Percentiles rank a stretch among this genome's conserved stretches.
Evolutionary conservation across 805 yeast genomes (phyloP).

Genomic region (Saccharomycodes ludwigii): DNA sequence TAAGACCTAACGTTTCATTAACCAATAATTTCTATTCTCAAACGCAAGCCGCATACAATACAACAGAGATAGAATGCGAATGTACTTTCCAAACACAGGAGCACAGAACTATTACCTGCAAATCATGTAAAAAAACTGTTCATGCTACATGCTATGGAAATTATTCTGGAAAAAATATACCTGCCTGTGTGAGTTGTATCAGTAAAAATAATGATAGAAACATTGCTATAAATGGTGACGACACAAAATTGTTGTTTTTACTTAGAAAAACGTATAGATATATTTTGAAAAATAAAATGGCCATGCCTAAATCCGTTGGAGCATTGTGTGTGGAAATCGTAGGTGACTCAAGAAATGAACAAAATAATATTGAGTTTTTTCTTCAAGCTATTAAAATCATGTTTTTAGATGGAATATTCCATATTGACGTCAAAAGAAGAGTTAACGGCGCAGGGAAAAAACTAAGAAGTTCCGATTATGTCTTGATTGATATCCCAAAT

Average conservation of each 20-base stretch:
- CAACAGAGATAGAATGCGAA: conserved; percentile 19
- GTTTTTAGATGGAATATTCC: conserved; percentile 4
- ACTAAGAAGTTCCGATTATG: conserved; percentile 10
- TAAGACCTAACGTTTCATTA: conserved; percentile 19
- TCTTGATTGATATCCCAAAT: conserved; percentile 15
- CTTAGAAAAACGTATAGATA: conserved; percentile 25
- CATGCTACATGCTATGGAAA: conserved; percentile 28
- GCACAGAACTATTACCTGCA: conserved; percentile 15
- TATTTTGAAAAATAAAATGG: conserved; percentile 12
- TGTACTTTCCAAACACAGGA: conserved; percentile 12
- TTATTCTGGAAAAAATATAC: conserved; percentile 7
- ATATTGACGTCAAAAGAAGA: conserved; percentile 7
- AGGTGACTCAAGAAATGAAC: conserved; percentile 10
- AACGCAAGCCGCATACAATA: conserved; percentile 18
- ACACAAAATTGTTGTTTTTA: conserved; percentile 23
- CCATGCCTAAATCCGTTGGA: conserved; percentile 12
- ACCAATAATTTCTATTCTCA: conserved; percentile 12
- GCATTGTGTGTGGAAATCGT: conserved; percentile 9
- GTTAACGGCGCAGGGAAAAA: conserved; percentile 2
- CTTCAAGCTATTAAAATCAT: conserved; percentile 8
- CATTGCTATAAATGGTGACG: conserved; percentile 10
- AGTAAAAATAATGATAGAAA: conserved; percentile 10
- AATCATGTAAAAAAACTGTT: conserved; percentile 19
- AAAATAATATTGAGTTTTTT: conserved; percentile 7
- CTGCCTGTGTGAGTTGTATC: conserved; percentile 20